A percentile compares a stretch with the other conserved stretches of the same genome.
These are phyloP conservation scores for Capsicum baccatum DNA, from an alignment of 257 asterid species.

Conservation along the genomic window DNA sequence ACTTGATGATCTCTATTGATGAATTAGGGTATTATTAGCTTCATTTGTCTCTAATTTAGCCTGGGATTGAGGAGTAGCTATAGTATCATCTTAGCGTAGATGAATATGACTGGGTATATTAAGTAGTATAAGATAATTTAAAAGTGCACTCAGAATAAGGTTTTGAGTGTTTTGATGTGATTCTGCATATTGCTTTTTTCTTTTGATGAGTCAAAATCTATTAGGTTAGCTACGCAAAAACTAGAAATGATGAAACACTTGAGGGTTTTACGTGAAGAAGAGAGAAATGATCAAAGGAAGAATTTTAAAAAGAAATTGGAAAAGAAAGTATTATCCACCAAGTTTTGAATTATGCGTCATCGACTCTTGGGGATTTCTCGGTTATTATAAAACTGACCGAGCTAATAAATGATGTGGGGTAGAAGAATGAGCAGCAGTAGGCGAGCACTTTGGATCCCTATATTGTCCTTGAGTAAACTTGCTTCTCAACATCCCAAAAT, in stretches of 20 bases:
- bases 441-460: background rate
- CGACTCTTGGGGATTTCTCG: background rate
- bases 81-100: background rate
- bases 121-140: background rate
- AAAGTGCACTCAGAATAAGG: background rate
- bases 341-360: background rate
- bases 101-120: background rate
- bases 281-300: conserved; percentile 12
- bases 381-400: background rate
- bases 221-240: background rate
- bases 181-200: conserved; percentile 6
- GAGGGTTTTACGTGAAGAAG: background rate
- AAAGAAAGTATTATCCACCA: background rate
- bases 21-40: background rate
- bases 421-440: background rate
- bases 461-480: background rate
- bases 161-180: background rate
- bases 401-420: background rate
- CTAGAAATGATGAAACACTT: background rate
- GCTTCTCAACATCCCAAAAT: background rate
- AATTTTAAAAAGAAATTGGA: background rate
- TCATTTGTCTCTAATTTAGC: background rate
- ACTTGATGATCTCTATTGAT: background rate
- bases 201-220: background rate
- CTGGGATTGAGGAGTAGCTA: background rate